Percentiles rank a stretch among this genome's conserved stretches.
phyloP scores from a whole-genome alignment of 345 rosid species.

The Syzygium aromaticum region DNA sequence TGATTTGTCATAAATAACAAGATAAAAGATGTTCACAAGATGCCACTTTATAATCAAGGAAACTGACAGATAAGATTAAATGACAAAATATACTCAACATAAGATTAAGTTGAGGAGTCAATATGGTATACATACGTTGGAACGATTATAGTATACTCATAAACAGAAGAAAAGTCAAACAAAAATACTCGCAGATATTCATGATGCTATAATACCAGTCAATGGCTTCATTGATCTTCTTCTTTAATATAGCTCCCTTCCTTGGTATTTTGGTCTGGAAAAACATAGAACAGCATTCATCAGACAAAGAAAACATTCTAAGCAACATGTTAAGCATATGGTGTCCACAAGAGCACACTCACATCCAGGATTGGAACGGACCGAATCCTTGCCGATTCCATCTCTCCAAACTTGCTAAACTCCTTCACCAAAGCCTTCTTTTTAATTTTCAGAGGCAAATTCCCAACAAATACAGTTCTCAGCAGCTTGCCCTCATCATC shows the following conservation, averaged over 20 bases:
- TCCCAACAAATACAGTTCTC: conserved; percentile 94
- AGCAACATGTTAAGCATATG: neutral
- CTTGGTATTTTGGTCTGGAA: conserved; percentile 75
- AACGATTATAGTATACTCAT: neutral
- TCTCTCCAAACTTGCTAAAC: conserved; percentile 69
- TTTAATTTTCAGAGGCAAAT: conserved; percentile 75
- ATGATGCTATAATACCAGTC: conserved; percentile 40
- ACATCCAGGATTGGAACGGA: conserved; percentile 83
- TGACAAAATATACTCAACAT: neutral
- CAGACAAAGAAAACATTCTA: conserved; percentile 1
- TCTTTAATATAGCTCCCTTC: conserved; percentile 68
- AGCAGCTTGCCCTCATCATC: conserved; percentile 84
- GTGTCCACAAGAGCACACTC: conserved; percentile 14
- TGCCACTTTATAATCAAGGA: neutral
- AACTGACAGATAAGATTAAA: neutral
- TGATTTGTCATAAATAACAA: neutral
- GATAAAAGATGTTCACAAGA: neutral
- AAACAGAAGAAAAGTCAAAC: neutral
- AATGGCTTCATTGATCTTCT: conserved; percentile 67
- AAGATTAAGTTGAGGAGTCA: neutral
- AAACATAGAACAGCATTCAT: conserved; percentile 9
- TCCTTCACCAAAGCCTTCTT: conserved; percentile 67
- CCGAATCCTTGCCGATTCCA: conserved; percentile 87
- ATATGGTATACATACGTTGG: neutral
- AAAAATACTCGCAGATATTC: neutral